Evolutionary conservation across 192 early-diverging fungal genomes (phyloP).

Genomic region (Coemansia guatemalensis): DNA sequence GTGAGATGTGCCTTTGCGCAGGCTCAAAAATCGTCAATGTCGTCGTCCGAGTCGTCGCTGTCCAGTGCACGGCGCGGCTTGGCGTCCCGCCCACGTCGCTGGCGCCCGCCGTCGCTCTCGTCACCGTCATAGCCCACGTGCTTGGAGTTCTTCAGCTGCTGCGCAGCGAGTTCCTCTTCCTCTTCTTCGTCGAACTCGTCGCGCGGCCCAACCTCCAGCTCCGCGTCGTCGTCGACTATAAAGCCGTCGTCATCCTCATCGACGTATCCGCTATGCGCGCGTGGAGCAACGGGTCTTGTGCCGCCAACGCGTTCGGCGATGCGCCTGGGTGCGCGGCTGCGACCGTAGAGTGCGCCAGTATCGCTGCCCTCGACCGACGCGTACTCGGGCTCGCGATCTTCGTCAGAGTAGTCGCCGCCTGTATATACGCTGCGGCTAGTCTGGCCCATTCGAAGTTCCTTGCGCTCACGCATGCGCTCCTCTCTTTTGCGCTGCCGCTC

Average conservation of each 20-base stretch:
- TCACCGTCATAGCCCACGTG: slow-evolving; percentile 18
- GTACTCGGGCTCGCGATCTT: slow-evolving; percentile 20
- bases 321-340: slow-evolving; percentile 13
- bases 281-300: neutral
- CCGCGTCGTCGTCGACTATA: slow-evolving; percentile 49
- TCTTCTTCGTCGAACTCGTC: slow-evolving; percentile 53
- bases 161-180: slow-evolving; percentile 37
- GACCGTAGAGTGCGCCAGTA: slow-evolving; percentile 3
- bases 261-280: slow-evolving; percentile 18
- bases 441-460: slow-evolving; percentile 29
- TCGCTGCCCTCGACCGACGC: slow-evolving; percentile 7
- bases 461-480: slow-evolving; percentile 39
- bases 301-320: slow-evolving; percentile 3
- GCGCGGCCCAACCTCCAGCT: slow-evolving; percentile 49
- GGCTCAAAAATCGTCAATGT: slow-evolving; percentile 22
- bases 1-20: neutral
- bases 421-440: slow-evolving; percentile 11
- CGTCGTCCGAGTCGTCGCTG: slow-evolving; percentile 41
- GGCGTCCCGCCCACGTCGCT: slow-evolving; percentile 13
- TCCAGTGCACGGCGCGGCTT: slow-evolving; percentile 39
- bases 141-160: slow-evolving; percentile 37
- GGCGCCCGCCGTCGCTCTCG: slow-evolving; percentile 14
- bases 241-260: slow-evolving; percentile 51
- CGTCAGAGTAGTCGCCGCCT: slow-evolving; percentile 35
- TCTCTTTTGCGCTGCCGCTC: slow-evolving; percentile 48